Evolutionary conservation across 495 filamentous ascomycete genomes (phyloP).

Genomic region (Acidomyces sp.): DNA sequence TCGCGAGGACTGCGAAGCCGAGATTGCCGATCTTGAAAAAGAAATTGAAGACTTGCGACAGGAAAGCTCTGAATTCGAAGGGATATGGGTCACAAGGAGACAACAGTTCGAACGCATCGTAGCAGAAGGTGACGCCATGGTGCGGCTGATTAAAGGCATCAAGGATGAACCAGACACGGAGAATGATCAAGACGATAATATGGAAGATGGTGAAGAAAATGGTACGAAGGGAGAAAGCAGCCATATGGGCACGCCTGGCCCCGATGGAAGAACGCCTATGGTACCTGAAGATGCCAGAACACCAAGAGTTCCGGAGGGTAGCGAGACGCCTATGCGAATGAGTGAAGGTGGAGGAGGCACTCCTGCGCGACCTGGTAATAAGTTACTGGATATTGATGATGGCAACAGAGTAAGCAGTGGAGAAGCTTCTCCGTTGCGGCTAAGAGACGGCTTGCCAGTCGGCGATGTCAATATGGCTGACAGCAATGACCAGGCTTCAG

Average conservation of each 20-base stretch:
- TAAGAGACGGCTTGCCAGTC: neutral
- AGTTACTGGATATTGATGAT: constrained; percentile 31
- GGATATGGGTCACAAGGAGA: constrained; percentile 72
- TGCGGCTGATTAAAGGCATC: constrained; percentile 80
- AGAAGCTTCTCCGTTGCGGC: constrained; percentile 5
- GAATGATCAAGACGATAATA: constrained; percentile 31
- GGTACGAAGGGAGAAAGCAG: constrained; percentile 34
- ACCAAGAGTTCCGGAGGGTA: constrained; percentile 26
- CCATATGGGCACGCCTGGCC: constrained; percentile 51
- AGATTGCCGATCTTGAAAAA: constrained; percentile 63
- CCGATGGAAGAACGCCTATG: constrained; percentile 31
- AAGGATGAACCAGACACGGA: constrained; percentile 85
- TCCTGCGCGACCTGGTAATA: constrained; percentile 30
- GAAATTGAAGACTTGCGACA: constrained; percentile 80
- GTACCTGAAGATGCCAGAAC: too few relatives aligned
- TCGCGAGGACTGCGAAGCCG: constrained; percentile 66
- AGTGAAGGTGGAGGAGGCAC: constrained; percentile 25
- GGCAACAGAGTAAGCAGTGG: constrained; percentile 8
- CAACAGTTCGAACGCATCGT: constrained; percentile 85
- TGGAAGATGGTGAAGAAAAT: constrained; percentile 60
- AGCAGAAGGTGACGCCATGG: constrained; percentile 75
- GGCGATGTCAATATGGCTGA: constrained; percentile 25
- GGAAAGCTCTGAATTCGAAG: constrained; percentile 68
- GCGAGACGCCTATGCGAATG: constrained; percentile 37
- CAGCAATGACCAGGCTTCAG: too few relatives aligned